Percentiles rank a stretch among this genome's conserved stretches.
These are phyloP conservation scores for Aspergillus jensenii DNA, from an alignment of 2,329 filamentous ascomycete genomes.

Conservation along the genomic window DNA sequence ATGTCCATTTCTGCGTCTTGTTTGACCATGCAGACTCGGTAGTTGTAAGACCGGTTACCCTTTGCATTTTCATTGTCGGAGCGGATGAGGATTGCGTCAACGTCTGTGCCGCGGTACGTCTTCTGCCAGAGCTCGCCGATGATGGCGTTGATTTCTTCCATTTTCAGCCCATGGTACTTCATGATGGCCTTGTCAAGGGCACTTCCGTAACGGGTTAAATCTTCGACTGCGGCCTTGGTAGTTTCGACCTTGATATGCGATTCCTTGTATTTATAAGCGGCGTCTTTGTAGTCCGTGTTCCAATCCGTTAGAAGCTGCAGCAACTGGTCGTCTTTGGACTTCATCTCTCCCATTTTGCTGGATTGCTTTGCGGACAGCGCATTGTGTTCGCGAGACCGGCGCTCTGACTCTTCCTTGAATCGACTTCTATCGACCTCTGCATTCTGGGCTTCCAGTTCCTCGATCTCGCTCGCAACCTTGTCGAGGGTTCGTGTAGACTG, in stretches of 20 bases:
- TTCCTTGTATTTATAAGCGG: constrained; percentile 77
- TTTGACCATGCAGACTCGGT: constrained; percentile 97
- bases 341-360: constrained; percentile 73
- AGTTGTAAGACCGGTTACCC: constrained; percentile 87
- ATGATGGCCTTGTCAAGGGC: constrained; percentile 96
- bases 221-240: constrained; percentile 88
- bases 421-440: constrained; percentile 79
- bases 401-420: constrained; percentile 67
- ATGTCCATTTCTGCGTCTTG: constrained; percentile 98
- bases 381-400: constrained; percentile 67
- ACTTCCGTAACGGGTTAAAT: constrained; percentile 75
- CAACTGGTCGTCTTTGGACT: constrained; percentile 80
- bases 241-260: constrained; percentile 86
- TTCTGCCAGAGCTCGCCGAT: constrained; percentile 95
- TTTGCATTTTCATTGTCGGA: constrained; percentile 79
- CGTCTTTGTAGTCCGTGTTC: constrained; percentile 82
- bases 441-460: constrained; percentile 72
- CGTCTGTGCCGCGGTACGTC: constrained; percentile 95
- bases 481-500: constrained; percentile 70
- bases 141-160: constrained; percentile 96
- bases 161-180: constrained; percentile 93
- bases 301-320: constrained; percentile 72
- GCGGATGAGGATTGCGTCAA: constrained; percentile 92
- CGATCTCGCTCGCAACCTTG: constrained; percentile 67
- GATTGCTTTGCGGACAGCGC: constrained; percentile 70